Base-by-base conservation (phyloP, 2,329 filamentous ascomycete genomes). In the Rhynchosporium agropyri region DNA sequence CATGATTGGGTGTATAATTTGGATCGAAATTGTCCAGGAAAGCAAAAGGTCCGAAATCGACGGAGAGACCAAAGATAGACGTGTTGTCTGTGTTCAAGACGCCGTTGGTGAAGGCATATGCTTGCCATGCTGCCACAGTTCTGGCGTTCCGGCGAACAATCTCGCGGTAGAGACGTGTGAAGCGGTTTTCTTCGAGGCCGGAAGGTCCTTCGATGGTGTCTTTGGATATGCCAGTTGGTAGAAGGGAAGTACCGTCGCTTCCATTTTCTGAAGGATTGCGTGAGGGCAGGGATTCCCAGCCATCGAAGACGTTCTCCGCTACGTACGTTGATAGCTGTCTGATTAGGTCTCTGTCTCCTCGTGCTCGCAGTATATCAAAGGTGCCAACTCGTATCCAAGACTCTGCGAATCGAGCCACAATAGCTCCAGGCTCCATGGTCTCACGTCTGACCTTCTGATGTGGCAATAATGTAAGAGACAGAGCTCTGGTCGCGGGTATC, bases 21-120 rank as follows among this genome's bases (percentile, higher is more conserved):
- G 94, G 94, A 72, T 99, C 94, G 72, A 98, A 99, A 73, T 93
- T 92, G 75, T 99, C 95, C 80, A 99, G 89, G 76, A 99, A 99
- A 4, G 95, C 95, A 72, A 99, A 99, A 0, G 95, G 95, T 0
- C 95, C 95, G 74, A 93, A 99, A 77, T 99, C 95, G 66, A 99
- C 89, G 5, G 89, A 94, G 0, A 99, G 79, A 0, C 95, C 95
- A 61, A 88, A 88, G 57, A 99, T 84, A 0, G 92, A 97, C 0
- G 95, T 99, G 75, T 99, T 99, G 74, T 99, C 95, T 0, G 95
- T 98, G 77, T 99, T 99, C 63, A 99, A 81, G 3, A 99, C 95
- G 51, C 95, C 95, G 72, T 99, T 99, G 83, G 96, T 98, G 79
- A 99, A 99, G n/a, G 92, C 95, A 73, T 98, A 98, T 0, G 92